Percentiles rank a stretch among this genome's conserved stretches.
Conservation (phyloP, 2,329 filamentous ascomycete genomes). For the Colletotrichum endophyticum region DNA sequence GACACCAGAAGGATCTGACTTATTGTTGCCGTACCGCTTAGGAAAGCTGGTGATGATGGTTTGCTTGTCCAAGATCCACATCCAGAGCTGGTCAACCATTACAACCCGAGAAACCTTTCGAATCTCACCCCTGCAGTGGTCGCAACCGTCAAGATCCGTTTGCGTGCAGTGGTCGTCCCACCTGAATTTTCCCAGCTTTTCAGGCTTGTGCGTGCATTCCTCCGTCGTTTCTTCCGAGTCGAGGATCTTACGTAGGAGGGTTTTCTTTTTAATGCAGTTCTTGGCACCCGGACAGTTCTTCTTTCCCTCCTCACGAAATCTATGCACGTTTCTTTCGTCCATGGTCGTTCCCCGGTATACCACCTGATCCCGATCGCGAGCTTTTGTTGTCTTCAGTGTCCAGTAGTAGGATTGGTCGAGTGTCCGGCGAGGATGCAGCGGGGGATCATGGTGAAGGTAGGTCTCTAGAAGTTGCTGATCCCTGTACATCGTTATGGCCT, state of each 20-base stretch:
- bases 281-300: too few relatives aligned
- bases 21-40: conserved; percentile 47
- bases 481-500: conserved; percentile 38
- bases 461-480: conserved; percentile 37
- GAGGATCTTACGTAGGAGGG: too few relatives aligned
- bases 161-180: conserved; percentile 21
- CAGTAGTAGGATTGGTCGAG: conserved; percentile 51
- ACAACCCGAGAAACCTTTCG: conserved; percentile 30
- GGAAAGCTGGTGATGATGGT: conserved; percentile 46
- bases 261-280: too few relatives aligned
- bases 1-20: conserved; percentile 41
- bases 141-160: too few relatives aligned
- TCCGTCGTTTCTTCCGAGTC: too few relatives aligned
- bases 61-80: conserved; percentile 41
- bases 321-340: conserved; percentile 25
- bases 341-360: conserved; percentile 41
- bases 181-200: too few relatives aligned
- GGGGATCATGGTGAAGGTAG: conserved; percentile 37
- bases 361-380: conserved; percentile 46
- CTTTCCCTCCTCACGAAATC: too few relatives aligned
- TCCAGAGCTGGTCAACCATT: conserved; percentile 51
- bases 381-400: conserved; percentile 41
- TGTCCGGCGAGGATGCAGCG: conserved; percentile 47
- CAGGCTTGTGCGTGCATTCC: too few relatives aligned
- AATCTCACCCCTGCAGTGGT: conserved; percentile 6